These are phyloP conservation scores for Leccinum rimulosum DNA, from an alignment of 768 basidiomycete species.

Conservation along the genomic window DNA sequence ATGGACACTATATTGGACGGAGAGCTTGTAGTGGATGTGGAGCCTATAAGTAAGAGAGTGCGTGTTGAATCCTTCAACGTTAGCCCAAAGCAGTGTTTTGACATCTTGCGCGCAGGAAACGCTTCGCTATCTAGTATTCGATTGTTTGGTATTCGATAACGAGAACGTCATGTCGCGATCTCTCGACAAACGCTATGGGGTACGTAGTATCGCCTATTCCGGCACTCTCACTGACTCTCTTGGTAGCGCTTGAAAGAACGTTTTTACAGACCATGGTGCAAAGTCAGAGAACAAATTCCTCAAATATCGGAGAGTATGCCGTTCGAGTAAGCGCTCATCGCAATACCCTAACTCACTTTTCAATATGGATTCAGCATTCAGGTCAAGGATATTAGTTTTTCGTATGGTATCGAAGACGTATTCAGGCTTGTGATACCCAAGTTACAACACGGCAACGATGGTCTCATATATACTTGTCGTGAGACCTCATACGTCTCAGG, in stretches of 20 bases:
- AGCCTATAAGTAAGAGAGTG: conserved; percentile 71
- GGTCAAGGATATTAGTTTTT: conserved; percentile 83
- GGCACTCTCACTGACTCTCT: conserved; percentile 5
- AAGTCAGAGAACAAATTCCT: conserved; percentile 67
- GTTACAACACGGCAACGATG: conserved; percentile 91
- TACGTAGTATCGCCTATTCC: conserved; percentile 37
- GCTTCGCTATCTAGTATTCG: conserved; percentile 83
- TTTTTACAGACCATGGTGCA: conserved; percentile 78
- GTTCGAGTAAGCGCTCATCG: conserved; percentile 65
- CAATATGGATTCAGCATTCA: conserved; percentile 55
- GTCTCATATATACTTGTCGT: conserved; percentile 93
- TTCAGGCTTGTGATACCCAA: conserved; percentile 80
- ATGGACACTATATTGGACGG: conserved; percentile 86
- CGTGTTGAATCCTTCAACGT: conserved; percentile 22
- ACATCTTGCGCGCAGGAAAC: conserved; percentile 54
- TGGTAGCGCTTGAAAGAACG: conserved; percentile 60
- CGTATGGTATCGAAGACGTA: conserved; percentile 86
- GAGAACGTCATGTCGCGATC: conserved; percentile 84
- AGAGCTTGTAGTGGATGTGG: conserved; percentile 89
- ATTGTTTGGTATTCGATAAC: conserved; percentile 84
- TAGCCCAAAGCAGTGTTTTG: neutral
- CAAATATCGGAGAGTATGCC: conserved; percentile 62
- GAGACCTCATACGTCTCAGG: conserved; percentile 76
- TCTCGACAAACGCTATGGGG: conserved; percentile 87
- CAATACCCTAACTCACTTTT: conserved; percentile 4